Conservation (phyloP, 768 basidiomycete species). For the Mycena polygramma region DNA sequence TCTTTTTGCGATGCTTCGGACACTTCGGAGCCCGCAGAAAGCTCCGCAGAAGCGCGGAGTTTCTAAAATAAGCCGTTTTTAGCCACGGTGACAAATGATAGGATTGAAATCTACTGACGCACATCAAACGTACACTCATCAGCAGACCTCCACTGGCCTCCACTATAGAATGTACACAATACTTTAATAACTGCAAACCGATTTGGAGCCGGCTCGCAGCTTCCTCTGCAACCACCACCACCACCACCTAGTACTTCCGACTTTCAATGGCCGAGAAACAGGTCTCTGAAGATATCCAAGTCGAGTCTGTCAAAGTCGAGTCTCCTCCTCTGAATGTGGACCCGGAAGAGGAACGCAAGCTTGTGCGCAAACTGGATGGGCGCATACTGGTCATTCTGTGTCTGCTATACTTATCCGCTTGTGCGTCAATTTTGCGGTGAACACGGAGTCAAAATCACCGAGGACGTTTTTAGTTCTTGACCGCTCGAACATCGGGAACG, state of each 20-base stretch:
- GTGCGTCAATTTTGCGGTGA: conserved; percentile 55
- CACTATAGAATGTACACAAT: no score
- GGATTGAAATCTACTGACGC: no score
- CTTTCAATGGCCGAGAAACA: neutral
- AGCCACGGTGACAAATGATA: no score
- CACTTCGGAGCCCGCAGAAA: no score
- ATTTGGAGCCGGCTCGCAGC: neutral
- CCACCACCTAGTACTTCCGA: neutral
- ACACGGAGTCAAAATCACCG: neutral
- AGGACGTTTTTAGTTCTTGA: conserved; percentile 64
- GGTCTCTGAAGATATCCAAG: neutral
- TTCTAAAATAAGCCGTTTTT: no score
- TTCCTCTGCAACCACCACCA: neutral
- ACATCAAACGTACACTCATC: no score
- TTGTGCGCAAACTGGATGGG: conserved; percentile 75
- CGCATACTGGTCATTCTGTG: conserved; percentile 80
- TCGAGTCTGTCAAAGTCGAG: neutral
- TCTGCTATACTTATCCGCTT: conserved; percentile 81
- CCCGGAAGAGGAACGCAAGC: conserved; percentile 59
- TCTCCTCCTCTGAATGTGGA: conserved; percentile 15
- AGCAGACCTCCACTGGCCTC: no score
- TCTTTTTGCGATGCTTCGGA: no score
- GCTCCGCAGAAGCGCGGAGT: no score
- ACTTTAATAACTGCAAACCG: neutral
- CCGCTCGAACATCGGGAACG: conserved; percentile 85